phyloP scores from a whole-genome alignment of 768 basidiomycete species.

The Antrodiella citrinella region DNA sequence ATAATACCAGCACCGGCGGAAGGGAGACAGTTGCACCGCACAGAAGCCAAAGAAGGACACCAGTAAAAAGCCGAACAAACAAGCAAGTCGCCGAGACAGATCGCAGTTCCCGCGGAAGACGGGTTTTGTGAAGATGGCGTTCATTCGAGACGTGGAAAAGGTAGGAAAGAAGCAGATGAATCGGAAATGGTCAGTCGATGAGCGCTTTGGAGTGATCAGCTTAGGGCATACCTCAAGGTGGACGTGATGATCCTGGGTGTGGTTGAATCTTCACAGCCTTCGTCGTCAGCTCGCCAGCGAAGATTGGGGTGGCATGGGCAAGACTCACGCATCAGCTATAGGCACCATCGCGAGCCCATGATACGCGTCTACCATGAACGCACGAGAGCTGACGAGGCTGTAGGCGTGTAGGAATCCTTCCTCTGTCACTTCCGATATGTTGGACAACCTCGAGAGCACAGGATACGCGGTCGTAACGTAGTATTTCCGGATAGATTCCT shows the following conservation, averaged over 20 bases:
- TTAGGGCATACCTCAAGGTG: slow-evolving; percentile 34
- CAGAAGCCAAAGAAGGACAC: too few relatives aligned
- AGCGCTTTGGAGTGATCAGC: too few relatives aligned
- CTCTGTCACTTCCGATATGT: slow-evolving; percentile 11
- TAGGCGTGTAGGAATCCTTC: slow-evolving; percentile 31
- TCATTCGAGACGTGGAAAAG: too few relatives aligned
- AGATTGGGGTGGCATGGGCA: not conserved
- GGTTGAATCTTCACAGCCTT: slow-evolving; percentile 29
- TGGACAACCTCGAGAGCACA: too few relatives aligned
- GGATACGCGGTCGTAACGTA: slow-evolving; percentile 14
- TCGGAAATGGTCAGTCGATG: too few relatives aligned
- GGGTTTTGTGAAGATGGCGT: too few relatives aligned
- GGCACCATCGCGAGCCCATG: slow-evolving; percentile 41
- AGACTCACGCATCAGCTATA: slow-evolving; percentile 36
- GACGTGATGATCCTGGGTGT: slow-evolving; percentile 27
- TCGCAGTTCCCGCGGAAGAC: not conserved
- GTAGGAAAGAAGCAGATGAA: too few relatives aligned
- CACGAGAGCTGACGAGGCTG: slow-evolving; percentile 39
- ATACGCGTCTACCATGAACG: slow-evolving; percentile 40
- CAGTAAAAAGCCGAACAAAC: too few relatives aligned
- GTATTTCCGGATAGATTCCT: slow-evolving; percentile 20
- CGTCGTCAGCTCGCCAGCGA: not conserved
- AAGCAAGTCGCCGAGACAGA: not conserved
- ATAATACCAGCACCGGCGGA: too few relatives aligned
- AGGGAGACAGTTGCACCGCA: not conserved